phyloP scores from a whole-genome alignment of 2,329 filamentous ascomycete genomes.

The Aspergillus intermedius region DNA sequence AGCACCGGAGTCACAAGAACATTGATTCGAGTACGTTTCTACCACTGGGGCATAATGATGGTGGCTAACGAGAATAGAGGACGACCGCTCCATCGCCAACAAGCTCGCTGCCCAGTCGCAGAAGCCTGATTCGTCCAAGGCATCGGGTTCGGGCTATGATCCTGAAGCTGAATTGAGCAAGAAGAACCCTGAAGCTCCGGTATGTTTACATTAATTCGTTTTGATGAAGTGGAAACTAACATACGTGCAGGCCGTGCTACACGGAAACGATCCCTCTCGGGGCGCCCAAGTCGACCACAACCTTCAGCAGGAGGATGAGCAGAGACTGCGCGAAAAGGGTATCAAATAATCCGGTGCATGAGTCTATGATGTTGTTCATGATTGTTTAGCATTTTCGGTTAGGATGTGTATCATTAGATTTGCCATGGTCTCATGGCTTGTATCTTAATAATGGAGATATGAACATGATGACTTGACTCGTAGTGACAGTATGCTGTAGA shows the following conservation, averaged over 20 bases:
- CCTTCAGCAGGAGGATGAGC: slow-evolving; percentile 38
- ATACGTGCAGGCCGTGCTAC: slow-evolving; percentile 32
- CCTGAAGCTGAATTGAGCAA: slow-evolving; percentile 33
- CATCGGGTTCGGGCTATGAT: slow-evolving; percentile 14
- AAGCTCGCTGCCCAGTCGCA: slow-evolving; percentile 32
- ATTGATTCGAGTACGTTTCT: slow-evolving; percentile 61
- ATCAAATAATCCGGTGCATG: slow-evolving; percentile 20
- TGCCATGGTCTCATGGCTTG: neutral
- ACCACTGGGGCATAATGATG: neutral
- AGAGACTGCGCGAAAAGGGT: slow-evolving; percentile 39
- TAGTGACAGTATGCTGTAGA: neutral
- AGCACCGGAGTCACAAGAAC: slow-evolving; percentile 60
- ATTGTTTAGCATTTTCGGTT: neutral
- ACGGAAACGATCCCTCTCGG: slow-evolving; percentile 42
- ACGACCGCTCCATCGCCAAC: slow-evolving; percentile 41
- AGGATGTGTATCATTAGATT: slow-evolving; percentile 2
- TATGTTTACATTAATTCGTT: slow-evolving; percentile 17
- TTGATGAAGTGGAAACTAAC: slow-evolving; percentile 6
- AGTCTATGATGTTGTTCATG: neutral
- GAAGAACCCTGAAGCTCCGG: slow-evolving; percentile 38
- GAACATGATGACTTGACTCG: neutral
- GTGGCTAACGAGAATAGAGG: slow-evolving; percentile 25
- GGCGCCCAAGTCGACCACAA: slow-evolving; percentile 44
- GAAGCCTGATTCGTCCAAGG: slow-evolving; percentile 22
- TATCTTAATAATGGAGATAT: slow-evolving; percentile 6